These are phyloP conservation scores for Penicillium aurantiogriseum DNA, from an alignment of 2,329 filamentous ascomycete species.

Conservation along the genomic window DNA sequence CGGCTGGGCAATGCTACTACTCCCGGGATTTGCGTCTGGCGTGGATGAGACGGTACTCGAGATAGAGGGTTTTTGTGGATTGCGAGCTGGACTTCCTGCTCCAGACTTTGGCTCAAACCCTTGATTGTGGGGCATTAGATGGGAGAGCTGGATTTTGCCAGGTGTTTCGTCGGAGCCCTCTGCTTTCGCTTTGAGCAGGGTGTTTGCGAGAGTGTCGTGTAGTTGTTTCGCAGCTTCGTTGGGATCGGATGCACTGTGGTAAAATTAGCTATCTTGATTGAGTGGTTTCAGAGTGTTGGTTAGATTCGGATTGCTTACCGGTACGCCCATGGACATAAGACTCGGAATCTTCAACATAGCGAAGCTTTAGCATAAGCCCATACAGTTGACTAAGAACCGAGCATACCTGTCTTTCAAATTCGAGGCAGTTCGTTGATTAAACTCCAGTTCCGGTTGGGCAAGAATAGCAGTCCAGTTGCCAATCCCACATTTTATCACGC, in stretches of 20 bases:
- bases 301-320: conserved; percentile 24
- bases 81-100: conserved; percentile 13
- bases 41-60: conserved; percentile 22
- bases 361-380: conserved; percentile 23
- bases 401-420: conserved; percentile 61
- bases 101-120: conserved; percentile 15
- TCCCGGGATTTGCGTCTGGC: conserved; percentile 14
- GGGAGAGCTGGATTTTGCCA: conserved; percentile 29
- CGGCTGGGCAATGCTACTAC: conserved; percentile 12
- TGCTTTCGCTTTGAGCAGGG: conserved; percentile 32
- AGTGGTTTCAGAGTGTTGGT: background rate
- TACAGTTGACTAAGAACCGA: background rate
- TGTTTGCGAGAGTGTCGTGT: conserved; percentile 37
- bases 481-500: conserved; percentile 61
- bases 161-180: conserved; percentile 22
- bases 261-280: conserved; percentile 1
- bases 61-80: conserved; percentile 17
- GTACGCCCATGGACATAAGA: conserved; percentile 54
- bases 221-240: conserved; percentile 39
- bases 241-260: conserved; percentile 32
- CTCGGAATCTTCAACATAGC: conserved; percentile 46
- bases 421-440: conserved; percentile 58
- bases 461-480: conserved; percentile 65
- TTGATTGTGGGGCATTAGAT: conserved; percentile 22
- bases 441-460: conserved; percentile 55